Evolutionary conservation across 148 eudicot genomes (phyloP).

Genomic region (Fagopyrum homotropicum): DNA sequence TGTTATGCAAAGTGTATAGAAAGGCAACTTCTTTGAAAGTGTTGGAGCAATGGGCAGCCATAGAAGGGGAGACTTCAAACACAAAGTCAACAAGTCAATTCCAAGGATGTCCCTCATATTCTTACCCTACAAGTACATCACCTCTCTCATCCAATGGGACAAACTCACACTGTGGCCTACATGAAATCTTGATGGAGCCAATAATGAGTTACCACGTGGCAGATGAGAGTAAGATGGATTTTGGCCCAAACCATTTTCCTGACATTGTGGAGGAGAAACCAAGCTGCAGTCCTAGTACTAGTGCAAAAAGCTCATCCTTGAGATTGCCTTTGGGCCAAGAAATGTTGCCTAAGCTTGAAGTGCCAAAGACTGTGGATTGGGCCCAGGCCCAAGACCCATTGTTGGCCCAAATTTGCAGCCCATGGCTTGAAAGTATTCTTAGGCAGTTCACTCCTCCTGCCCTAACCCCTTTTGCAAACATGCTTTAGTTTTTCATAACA

Average conservation of each 20-base stretch:
- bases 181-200: slow-evolving; percentile 23
- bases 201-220: slow-evolving; percentile 20
- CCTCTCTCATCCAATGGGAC: slow-evolving; percentile 38
- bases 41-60: slow-evolving; percentile 73
- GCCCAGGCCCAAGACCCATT: slow-evolving; percentile 55
- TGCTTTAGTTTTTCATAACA: slow-evolving; percentile 15
- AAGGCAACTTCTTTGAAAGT: slow-evolving; percentile 87
- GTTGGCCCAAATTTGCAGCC: slow-evolving; percentile 44
- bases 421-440: slow-evolving; percentile 64
- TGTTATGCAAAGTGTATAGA: slow-evolving; percentile 81
- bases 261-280: slow-evolving; percentile 14
- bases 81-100: slow-evolving; percentile 1
- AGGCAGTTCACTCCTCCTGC: slow-evolving; percentile 19
- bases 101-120: neutral
- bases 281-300: neutral
- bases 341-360: slow-evolving; percentile 44
- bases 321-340: slow-evolving; percentile 37
- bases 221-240: neutral
- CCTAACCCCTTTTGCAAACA: slow-evolving; percentile 23
- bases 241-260: slow-evolving; percentile 22
- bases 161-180: slow-evolving; percentile 18
- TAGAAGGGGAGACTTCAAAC: slow-evolving; percentile 37
- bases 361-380: slow-evolving; percentile 56
- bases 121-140: slow-evolving; percentile 28
- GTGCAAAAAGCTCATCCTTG: slow-evolving; percentile 9